Conservation (phyloP, 2,329 filamentous ascomycete species). For the Aspergillus eucalypticola region DNA sequence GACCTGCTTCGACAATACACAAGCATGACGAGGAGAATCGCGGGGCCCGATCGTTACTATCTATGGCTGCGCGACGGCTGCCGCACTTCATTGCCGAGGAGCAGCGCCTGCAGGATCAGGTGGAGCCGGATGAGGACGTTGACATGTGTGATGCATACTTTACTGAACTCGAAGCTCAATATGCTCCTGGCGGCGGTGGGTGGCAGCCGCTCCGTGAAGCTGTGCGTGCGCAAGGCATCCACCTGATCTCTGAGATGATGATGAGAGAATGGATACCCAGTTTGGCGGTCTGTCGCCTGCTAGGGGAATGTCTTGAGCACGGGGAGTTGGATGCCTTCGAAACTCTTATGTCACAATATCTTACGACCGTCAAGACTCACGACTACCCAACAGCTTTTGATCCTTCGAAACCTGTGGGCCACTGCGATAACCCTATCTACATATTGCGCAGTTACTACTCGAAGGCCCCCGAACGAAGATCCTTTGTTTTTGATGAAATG, state of each 20-base stretch:
- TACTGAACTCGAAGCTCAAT: constrained; percentile 43
- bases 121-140: constrained; percentile 34
- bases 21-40: constrained; percentile 6
- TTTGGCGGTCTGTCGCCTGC: constrained; percentile 32
- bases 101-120: constrained; percentile 36
- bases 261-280: constrained; percentile 38
- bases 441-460: constrained; percentile 35
- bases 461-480: constrained; percentile 19
- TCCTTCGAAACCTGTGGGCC: constrained; percentile 15
- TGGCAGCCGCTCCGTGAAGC: constrained; percentile 45
- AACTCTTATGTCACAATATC: constrained; percentile 34
- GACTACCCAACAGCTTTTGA: constrained; percentile 32
- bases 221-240: constrained; percentile 43
- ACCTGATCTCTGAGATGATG: constrained; percentile 40
- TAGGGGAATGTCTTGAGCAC: constrained; percentile 34
- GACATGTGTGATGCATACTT: constrained; percentile 46
- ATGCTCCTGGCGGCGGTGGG: constrained; percentile 36
- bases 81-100: constrained; percentile 43
- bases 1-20: constrained; percentile 10
- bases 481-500: constrained; percentile 38
- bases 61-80: constrained; percentile 37
- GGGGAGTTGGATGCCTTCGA: constrained; percentile 40
- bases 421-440: constrained; percentile 31
- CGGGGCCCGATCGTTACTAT: constrained; percentile 40
- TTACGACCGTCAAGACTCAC: constrained; percentile 30